Evolutionary conservation across 371 early-diverging fungal species (phyloP).

Genomic region (Rhizomucor miehei): DNA sequence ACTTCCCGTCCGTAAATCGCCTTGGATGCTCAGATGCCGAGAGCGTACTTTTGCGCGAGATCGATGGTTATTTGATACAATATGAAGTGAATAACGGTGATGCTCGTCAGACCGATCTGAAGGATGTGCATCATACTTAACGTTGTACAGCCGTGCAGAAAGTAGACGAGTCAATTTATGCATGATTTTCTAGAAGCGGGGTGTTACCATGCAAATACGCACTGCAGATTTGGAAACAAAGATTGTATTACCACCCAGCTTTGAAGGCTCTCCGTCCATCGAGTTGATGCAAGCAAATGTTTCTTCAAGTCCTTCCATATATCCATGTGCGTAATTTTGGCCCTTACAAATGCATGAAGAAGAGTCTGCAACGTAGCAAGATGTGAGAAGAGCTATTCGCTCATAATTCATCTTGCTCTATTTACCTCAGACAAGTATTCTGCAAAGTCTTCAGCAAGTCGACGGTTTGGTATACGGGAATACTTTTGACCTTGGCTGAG

Average conservation of each 20-base stretch:
- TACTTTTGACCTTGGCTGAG: constrained; percentile 52
- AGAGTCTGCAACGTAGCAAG: constrained; percentile 39
- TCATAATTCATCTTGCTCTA: background rate
- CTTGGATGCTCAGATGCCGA: constrained; percentile 31
- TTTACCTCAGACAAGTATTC: constrained; percentile 57
- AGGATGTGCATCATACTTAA: constrained; percentile 44
- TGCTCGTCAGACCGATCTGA: constrained; percentile 4
- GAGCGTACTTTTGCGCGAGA: constrained; percentile 24
- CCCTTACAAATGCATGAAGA: constrained; percentile 56
- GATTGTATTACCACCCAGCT: constrained; percentile 54
- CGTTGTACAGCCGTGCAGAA: constrained; percentile 45
- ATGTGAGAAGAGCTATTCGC: background rate
- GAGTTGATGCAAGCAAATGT: constrained; percentile 40
- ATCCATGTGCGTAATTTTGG: constrained; percentile 38
- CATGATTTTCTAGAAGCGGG: constrained; percentile 48
- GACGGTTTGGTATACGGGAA: constrained; percentile 39
- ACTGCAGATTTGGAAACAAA: background rate
- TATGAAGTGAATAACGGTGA: background rate
- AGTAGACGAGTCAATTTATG: constrained; percentile 51
- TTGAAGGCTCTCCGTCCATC: constrained; percentile 50
- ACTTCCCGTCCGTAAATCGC: constrained; percentile 8
- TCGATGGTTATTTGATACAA: constrained; percentile 4
- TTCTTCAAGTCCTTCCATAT: constrained; percentile 52
- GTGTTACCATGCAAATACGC: background rate
- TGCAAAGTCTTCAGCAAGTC: constrained; percentile 53